Evolutionary conservation across 2,329 filamentous ascomycete species (phyloP).

Genomic region (Scytalidium lignicola): DNA sequence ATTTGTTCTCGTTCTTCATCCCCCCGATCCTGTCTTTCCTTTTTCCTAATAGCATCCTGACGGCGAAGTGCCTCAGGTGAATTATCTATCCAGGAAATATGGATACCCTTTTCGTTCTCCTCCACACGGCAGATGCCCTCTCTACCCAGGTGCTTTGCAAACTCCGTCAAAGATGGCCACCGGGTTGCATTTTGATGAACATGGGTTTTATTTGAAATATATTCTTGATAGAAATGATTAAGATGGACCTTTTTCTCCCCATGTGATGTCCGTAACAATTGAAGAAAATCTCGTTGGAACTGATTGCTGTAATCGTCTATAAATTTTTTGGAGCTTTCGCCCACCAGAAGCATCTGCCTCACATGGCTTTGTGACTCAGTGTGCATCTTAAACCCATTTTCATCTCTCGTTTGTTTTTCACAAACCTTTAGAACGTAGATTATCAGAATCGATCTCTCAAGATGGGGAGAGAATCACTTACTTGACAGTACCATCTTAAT

Average conservation of each 20-base stretch:
- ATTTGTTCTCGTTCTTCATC: slow-evolving; percentile 86
- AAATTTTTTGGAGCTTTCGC: slow-evolving; percentile 78
- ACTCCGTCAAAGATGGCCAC: slow-evolving; percentile 84
- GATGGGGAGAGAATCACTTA: slow-evolving; percentile 26
- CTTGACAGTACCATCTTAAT: slow-evolving; percentile 84
- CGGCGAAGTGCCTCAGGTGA: slow-evolving; percentile 77
- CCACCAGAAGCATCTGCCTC: slow-evolving; percentile 81
- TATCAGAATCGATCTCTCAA: slow-evolving; percentile 4
- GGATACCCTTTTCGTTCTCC: slow-evolving; percentile 80
- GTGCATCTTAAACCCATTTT: slow-evolving; percentile 86
- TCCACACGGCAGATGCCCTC: slow-evolving; percentile 89
- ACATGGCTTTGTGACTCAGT: slow-evolving; percentile 80
- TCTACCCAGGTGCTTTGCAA: slow-evolving; percentile 77
- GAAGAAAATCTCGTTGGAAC: slow-evolving; percentile 75
- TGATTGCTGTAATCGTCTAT: slow-evolving; percentile 79
- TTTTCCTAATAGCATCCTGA: slow-evolving; percentile 74
- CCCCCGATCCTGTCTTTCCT: slow-evolving; percentile 81
- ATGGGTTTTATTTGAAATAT: slow-evolving; percentile 83
- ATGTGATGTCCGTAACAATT: slow-evolving; percentile 74
- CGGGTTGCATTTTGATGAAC: slow-evolving; percentile 91
- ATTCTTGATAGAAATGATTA: slow-evolving; percentile 94
- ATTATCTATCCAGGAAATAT: slow-evolving; percentile 88
- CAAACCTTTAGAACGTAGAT: slow-evolving; percentile 53
- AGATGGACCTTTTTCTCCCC: slow-evolving; percentile 85
- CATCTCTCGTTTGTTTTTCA: slow-evolving; percentile 71